Evolutionary conservation across 2,329 filamentous ascomycete species (phyloP).

Genomic region (Emericellopsis atlantica): DNA sequence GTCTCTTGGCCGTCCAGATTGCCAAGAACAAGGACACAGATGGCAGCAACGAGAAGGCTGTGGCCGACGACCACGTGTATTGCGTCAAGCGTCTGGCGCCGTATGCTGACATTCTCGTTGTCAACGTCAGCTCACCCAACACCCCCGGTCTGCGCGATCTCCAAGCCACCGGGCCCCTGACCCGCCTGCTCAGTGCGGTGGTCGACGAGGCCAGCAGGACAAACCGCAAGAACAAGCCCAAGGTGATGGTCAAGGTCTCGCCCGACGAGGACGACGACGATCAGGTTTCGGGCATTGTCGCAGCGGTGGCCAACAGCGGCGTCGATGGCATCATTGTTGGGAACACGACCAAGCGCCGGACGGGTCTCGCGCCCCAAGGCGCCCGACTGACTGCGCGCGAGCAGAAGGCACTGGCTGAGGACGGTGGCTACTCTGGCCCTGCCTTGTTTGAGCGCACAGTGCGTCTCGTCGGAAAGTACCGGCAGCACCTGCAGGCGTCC

Average conservation of each 20-base stretch:
- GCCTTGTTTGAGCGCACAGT: slow-evolving; percentile 75
- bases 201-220: slow-evolving; percentile 63
- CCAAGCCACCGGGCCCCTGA: slow-evolving; percentile 74
- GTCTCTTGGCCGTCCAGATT: slow-evolving; percentile 78
- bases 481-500: slow-evolving; percentile 49
- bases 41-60: slow-evolving; percentile 71
- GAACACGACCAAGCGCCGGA: slow-evolving; percentile 83
- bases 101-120: slow-evolving; percentile 92
- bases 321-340: slow-evolving; percentile 95
- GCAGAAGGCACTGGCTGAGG: slow-evolving; percentile 55
- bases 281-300: slow-evolving; percentile 79
- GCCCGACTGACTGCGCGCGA: slow-evolving; percentile 55
- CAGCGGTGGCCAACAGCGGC: slow-evolving; percentile 70
- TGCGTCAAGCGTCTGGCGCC: slow-evolving; percentile 72
- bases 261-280: slow-evolving; percentile 82
- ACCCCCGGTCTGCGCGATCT: slow-evolving; percentile 82
- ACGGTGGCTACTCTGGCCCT: slow-evolving; percentile 83
- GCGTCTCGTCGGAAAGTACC: slow-evolving; percentile 67
- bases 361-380: slow-evolving; percentile 54
- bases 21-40: slow-evolving; percentile 95
- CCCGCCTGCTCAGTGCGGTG: slow-evolving; percentile 67
- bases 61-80: slow-evolving; percentile 74
- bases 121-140: slow-evolving; percentile 96
- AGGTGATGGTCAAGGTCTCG: slow-evolving; percentile 95
- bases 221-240: slow-evolving; percentile 45